Conservation (phyloP, 2,329 filamentous ascomycete species). For the Verticillium nubilum region DNA sequence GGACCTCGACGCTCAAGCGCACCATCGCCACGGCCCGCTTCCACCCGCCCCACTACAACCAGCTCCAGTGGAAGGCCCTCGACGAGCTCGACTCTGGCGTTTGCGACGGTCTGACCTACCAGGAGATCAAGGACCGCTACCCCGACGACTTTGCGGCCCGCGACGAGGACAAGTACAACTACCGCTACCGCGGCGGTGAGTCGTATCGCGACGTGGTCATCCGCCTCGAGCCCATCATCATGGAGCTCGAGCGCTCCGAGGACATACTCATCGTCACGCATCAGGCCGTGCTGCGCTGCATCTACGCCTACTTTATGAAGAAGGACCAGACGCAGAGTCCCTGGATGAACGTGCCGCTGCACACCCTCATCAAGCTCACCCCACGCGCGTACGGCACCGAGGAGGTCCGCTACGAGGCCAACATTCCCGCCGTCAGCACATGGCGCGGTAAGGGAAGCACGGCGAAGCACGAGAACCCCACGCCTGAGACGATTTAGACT, state of each 20-base stretch:
- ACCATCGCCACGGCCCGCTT: conserved; percentile 89
- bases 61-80: conserved; percentile 96
- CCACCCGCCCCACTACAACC: conserved; percentile 77
- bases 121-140: conserved; percentile 84
- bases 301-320: conserved; percentile 99
- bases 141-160: conserved; percentile 93
- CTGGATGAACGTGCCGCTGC: conserved; percentile 97
- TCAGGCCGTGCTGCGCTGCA: conserved; percentile 92
- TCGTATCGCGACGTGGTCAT: conserved; percentile 96
- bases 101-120: conserved; percentile 93
- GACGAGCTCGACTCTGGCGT: conserved; percentile 96
- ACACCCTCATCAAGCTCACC: conserved; percentile 94
- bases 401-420: conserved; percentile 79
- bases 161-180: conserved; percentile 99
- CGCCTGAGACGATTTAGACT: conserved; percentile 21
- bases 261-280: conserved; percentile 98
- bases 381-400: conserved; percentile 91
- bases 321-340: conserved; percentile 87
- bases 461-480: conserved; percentile 74
- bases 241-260: conserved; percentile 94
- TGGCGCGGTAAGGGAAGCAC: conserved; percentile 92
- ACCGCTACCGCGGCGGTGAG: conserved; percentile 94
- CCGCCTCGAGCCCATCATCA: conserved; percentile 96
- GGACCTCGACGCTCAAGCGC: conserved; percentile 62
- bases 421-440: conserved; percentile 93